Evolutionary conservation across 1,284 basidiomycete species (phyloP), one percentile per base, ranked within the genome.

Genomic region (Cerrena zonata): DNA sequence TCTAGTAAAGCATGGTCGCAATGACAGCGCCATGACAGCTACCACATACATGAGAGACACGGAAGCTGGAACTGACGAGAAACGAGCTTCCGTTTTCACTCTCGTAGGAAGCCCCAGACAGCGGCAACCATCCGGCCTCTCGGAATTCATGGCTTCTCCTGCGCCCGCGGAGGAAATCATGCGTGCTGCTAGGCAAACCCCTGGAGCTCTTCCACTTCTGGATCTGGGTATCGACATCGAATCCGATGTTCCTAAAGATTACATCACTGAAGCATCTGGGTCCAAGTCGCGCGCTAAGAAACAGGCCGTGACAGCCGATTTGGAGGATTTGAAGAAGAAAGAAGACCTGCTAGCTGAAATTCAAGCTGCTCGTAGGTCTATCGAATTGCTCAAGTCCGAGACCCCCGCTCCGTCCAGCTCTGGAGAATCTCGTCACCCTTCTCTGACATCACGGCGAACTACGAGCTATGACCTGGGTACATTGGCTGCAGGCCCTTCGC

Each of bases 341-440:
- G 78, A 87, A 62, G 79, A 80, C 43, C 74, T 91, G 3, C 68
- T 87, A 46, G 73, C 77, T 19, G 89, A 91, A 66, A 91, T 91
- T 48, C 77, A 84, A 59, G 84, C 77, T 11, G 86, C 91, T 53
- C 79, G 89, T 41, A 75, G 78, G 57, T 89, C 86, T 2, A 88
- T 91, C 60, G 86, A 89, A 45, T 70, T 78, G 2, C 70, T 91
- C 45, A 82, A 81, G 63, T 73, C 80, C 11, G 85, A 88, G 38
- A 81, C 82, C 4, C 80, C 85, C 18, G 73, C 72, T 22, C 70
- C 76, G 4, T 77, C 80, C 27, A 74, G 76, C 4, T 77, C 80
- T 26, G 66, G 68, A 23, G 69, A 71, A 30, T 89, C 86, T 45
- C 82, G 83, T 53, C 79, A 74, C 47, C 76, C 78, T n/a, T 89